Conservation (phyloP, 1,139 yeast species). For the Hyphopichia fennica region DNA sequence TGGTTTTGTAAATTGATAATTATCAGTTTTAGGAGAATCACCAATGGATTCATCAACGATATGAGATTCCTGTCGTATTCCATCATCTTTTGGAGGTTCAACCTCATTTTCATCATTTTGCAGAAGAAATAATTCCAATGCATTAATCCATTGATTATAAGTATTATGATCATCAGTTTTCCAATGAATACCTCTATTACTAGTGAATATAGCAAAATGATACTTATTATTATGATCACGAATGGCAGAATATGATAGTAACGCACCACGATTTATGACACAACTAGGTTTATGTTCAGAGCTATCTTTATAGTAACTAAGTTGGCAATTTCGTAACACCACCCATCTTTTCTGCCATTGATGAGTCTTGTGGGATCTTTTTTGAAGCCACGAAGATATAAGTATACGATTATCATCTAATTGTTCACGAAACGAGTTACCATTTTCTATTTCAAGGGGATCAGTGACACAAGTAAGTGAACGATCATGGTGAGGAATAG, state of each 20-base stretch:
- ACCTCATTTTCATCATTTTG: background rate
- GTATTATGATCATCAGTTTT: constrained; percentile 33
- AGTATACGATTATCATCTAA: constrained; percentile 13
- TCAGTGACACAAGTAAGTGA: background rate
- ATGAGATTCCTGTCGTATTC: background rate
- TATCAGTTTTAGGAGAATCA: background rate
- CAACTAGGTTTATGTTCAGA: constrained; percentile 55
- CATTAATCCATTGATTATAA: constrained; percentile 42
- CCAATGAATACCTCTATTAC: constrained; percentile 43
- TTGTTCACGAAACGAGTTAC: background rate
- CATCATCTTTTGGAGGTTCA: background rate
- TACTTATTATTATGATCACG: constrained; percentile 29
- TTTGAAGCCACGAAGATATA: constrained; percentile 16
- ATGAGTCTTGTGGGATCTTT: constrained; percentile 23
- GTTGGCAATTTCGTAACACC: constrained; percentile 54
- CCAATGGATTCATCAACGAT: background rate
- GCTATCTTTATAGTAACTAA: constrained; percentile 58
- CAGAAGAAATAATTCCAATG: constrained; percentile 27
- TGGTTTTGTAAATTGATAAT: background rate
- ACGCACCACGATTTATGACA: constrained; percentile 31
- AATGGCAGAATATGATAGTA: constrained; percentile 26
- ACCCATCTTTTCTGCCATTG: constrained; percentile 59
- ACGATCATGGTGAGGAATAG: background rate
- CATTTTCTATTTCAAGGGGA: background rate
- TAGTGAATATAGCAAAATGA: constrained; percentile 44